Percentiles rank a stretch among this genome's conserved stretches.
Conservation (phyloP, 345 rosid species). For the Rhodomyrtus tomentosa region DNA sequence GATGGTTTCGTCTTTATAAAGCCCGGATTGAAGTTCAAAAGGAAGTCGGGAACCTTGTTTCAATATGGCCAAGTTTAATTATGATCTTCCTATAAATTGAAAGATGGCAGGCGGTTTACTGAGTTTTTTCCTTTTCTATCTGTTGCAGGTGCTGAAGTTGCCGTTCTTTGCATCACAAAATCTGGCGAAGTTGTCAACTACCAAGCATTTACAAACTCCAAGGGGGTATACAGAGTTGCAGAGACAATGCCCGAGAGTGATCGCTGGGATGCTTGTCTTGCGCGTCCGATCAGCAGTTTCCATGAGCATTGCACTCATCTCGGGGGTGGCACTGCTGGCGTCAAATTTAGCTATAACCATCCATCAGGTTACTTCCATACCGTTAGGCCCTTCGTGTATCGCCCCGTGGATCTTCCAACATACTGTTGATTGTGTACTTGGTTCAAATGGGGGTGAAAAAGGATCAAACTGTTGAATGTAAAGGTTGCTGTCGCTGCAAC, state of each 20-base stretch:
- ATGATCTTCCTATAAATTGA: background rate
- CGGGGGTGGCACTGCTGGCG: conserved; percentile 43
- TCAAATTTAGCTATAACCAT: conserved; percentile 70
- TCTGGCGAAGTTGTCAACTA: conserved; percentile 88
- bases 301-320: conserved; percentile 64
- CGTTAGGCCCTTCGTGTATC: conserved; percentile 59
- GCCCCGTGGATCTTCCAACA: conserved; percentile 40
- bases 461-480: background rate
- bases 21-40: background rate
- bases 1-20: background rate
- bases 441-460: background rate
- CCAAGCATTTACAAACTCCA: conserved; percentile 81
- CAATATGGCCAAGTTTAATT: background rate
- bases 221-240: conserved; percentile 74
- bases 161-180: conserved; percentile 91
- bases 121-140: too few relatives aligned
- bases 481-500: background rate
- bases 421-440: conserved; percentile 25
- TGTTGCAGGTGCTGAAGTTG: conserved; percentile 87
- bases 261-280: conserved; percentile 90
- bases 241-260: conserved; percentile 98
- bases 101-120: background rate
- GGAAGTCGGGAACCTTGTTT: background rate
- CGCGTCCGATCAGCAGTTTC: conserved; percentile 84
- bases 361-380: conserved; percentile 77